phyloP scores from a whole-genome alignment of 2,329 filamentous ascomycete species.

The Truncatella angustata region DNA sequence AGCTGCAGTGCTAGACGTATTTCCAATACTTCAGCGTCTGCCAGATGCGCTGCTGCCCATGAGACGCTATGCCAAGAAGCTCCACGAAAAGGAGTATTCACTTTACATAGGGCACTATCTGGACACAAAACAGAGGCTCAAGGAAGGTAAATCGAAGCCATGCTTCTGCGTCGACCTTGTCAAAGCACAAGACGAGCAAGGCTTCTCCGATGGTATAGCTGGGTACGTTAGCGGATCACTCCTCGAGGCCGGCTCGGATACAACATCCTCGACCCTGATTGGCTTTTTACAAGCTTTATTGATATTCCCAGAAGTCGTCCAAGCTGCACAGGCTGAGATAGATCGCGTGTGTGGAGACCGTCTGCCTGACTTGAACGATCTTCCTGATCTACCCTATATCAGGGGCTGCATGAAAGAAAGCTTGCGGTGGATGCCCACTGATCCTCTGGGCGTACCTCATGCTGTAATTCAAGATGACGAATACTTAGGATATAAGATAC shows the following conservation, averaged over 20 bases:
- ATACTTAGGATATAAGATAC: constrained; percentile 41
- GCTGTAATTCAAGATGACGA: constrained; percentile 41
- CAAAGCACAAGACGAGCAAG: constrained; percentile 25
- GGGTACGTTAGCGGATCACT: constrained; percentile 26
- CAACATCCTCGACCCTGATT: constrained; percentile 42
- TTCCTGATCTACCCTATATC: constrained; percentile 47
- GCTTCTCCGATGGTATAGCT: constrained; percentile 31
- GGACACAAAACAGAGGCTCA: constrained; percentile 33
- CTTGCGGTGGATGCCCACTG: constrained; percentile 49
- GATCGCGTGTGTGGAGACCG: constrained; percentile 50
- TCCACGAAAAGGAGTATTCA: constrained; percentile 41
- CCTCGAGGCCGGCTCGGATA: constrained; percentile 35
- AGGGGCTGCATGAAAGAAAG: constrained; percentile 54
- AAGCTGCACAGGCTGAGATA: constrained; percentile 50
- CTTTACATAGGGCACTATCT: constrained; percentile 41
- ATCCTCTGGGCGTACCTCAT: constrained; percentile 38
- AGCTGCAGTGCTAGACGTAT: constrained; percentile 44
- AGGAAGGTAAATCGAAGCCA: constrained; percentile 25
- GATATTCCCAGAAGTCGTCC: constrained; percentile 46
- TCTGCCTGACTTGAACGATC: constrained; percentile 47
- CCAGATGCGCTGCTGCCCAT: constrained; percentile 40
- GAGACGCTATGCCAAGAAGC: constrained; percentile 34
- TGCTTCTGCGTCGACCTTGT: constrained; percentile 23
- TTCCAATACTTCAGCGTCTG: constrained; percentile 41
- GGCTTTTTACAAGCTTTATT: constrained; percentile 48